Conservation (phyloP, 139 green algal species). For the Dunaliella sp. region DNA sequence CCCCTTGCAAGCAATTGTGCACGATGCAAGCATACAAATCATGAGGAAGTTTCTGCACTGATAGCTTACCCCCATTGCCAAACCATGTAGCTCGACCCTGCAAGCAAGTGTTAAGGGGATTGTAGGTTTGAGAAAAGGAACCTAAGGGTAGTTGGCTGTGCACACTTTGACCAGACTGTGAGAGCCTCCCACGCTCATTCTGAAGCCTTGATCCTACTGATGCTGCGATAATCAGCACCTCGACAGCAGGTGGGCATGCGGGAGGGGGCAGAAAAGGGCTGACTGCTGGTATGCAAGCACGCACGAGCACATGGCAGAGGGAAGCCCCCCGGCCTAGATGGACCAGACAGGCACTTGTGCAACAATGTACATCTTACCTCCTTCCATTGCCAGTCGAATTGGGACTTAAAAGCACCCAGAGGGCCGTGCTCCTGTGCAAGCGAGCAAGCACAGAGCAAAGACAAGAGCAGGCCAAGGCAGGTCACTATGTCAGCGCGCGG, state of each 20-base stretch:
- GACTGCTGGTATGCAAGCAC: not conserved
- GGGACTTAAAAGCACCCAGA: not conserved
- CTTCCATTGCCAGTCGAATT: not conserved
- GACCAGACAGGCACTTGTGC: not conserved
- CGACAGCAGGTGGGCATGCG: no score
- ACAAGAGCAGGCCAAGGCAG: no score
- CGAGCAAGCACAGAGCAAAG: no score
- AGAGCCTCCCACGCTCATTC: not conserved
- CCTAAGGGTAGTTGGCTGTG: not conserved
- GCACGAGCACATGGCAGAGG: not conserved
- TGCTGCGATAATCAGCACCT: no score
- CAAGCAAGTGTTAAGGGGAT: no score
- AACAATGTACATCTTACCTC: not conserved
- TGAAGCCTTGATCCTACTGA: not conserved
- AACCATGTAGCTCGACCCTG: not conserved
- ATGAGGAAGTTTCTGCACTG: not conserved
- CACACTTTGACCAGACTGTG: not conserved
- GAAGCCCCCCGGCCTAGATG: not conserved
- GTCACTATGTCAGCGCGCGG: no score
- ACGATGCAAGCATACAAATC: not conserved
- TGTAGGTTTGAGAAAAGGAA: no score
- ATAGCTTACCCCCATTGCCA: not conserved
- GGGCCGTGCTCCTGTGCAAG: not conserved
- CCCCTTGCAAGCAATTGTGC: not conserved
- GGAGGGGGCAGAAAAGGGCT: not conserved